Evolutionary conservation across 192 early-diverging fungal species (phyloP), one percentile per base, ranked within the genome.

Genomic region (Gigaspora rosea): DNA sequence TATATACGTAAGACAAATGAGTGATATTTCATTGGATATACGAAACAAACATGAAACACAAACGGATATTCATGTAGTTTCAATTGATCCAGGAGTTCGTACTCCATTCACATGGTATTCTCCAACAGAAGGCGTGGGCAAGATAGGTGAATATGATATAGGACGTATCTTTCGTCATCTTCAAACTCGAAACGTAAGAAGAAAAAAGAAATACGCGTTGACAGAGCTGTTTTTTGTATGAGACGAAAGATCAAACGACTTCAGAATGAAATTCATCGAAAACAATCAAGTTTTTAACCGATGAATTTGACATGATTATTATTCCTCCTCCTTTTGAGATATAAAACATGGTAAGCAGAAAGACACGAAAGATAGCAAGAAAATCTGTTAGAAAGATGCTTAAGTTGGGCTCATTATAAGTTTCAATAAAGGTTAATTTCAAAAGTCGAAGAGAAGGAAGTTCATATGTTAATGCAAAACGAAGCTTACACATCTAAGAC

Each of bases 391-490:
- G 33, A 35, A 63, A 63, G 33, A 63, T 63, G 22, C 61, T 32
- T 63, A 16, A 5, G 27, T 12, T 35, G n/a, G 61, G 11, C 61
- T 20, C 61, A 35, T 63, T 63, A 63, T n/a, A 63, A 63, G 61
- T 4, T 63, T 62, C 7, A 8, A 63, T 8, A 63, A 63, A 2
- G 61, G n/a, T 63, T 63, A 8, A 35, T 63, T 63, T 63, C 61
- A 2, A 52, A 52, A 52, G 51, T 5, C 9, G 51, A 52, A 52
- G 61, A 63, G 61, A 63, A 63, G n/a, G 61, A 12, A 63, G n/a
- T 63, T n/a, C 61, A 63, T 63, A n/a, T 63, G 61, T 2, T 63
- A 63, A 63, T 63, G 11, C 61, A 63, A 63, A 63, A 63, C n/a
- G 61, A 63, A 35, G 61, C 8, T 10, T 63, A 63, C 7, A 63